Evolutionary conservation across 2,329 filamentous ascomycete genomes (phyloP).

Genomic region (Colletotrichum shisoi): DNA sequence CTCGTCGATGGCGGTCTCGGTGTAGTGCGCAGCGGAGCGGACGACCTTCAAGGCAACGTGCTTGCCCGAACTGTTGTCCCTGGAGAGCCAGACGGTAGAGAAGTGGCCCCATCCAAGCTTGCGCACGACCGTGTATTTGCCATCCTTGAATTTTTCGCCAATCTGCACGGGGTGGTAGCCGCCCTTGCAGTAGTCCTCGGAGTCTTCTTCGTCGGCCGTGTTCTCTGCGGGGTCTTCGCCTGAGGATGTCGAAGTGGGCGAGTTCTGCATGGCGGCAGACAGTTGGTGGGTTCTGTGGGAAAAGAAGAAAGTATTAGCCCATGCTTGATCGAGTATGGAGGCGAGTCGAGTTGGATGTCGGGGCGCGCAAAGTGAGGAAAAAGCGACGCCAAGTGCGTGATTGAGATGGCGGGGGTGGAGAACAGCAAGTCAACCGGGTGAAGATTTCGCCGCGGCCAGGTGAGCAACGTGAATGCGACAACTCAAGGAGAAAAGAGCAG

Average conservation of each 20-base stretch:
- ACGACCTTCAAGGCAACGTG: constrained; percentile 98
- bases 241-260: constrained; percentile 78
- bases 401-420: constrained; percentile 35
- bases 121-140: constrained; percentile 93
- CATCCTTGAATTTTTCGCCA: constrained; percentile 97
- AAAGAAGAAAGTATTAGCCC: constrained; percentile 39
- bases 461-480: constrained; percentile 23
- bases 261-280: constrained; percentile 67
- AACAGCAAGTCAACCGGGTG: constrained; percentile 29
- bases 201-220: constrained; percentile 97
- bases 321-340: neutral
- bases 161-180: constrained; percentile 95
- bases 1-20: constrained; percentile 97
- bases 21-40: constrained; percentile 96
- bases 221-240: constrained; percentile 87
- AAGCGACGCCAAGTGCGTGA: constrained; percentile 23
- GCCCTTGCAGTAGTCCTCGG: constrained; percentile 98
- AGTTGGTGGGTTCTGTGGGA: constrained; percentile 62
- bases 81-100: constrained; percentile 88
- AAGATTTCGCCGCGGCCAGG: constrained; percentile 34
- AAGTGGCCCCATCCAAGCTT: constrained; percentile 99
- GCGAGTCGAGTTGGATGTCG: neutral
- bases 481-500: constrained; percentile 21
- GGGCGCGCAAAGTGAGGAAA: constrained; percentile 11
- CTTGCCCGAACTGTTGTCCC: constrained; percentile 87